Evolutionary conservation across 2,329 filamentous ascomycete genomes (phyloP).

Genomic region (Trichoderma endophyticum): DNA sequence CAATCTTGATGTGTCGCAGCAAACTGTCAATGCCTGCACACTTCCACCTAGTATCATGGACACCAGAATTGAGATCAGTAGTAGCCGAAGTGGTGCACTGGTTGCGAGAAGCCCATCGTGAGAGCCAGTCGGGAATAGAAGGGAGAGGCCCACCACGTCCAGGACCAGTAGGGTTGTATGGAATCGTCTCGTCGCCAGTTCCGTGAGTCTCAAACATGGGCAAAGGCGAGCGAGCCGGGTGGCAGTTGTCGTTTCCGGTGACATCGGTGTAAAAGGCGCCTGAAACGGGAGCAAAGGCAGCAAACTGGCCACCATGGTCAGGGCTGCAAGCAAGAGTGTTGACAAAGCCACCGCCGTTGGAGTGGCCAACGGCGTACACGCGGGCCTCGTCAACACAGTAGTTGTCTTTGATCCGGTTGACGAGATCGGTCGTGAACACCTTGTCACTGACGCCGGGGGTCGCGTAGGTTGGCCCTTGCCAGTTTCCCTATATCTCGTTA

Average conservation of each 20-base stretch:
- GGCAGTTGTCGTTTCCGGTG: slow-evolving; percentile 28
- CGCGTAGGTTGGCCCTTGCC: slow-evolving; percentile 39
- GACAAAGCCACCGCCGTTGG: slow-evolving; percentile 46
- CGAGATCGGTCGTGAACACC: slow-evolving; percentile 43
- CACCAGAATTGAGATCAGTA: slow-evolving; percentile 13
- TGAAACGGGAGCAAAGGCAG: slow-evolving; percentile 41
- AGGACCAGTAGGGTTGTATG: slow-evolving; percentile 39
- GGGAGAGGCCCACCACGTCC: slow-evolving; percentile 43
- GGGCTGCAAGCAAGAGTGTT: slow-evolving; percentile 41
- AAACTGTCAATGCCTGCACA: slow-evolving; percentile 20
- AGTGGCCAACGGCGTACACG: slow-evolving; percentile 43
- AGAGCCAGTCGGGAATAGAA: slow-evolving; percentile 39
- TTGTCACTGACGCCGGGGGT: slow-evolving; percentile 37
- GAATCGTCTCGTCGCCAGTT: slow-evolving; percentile 44
- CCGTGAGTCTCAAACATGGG: slow-evolving; percentile 52
- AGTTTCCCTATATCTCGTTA: slow-evolving; percentile 31
- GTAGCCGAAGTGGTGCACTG: slow-evolving; percentile 15
- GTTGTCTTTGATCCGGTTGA: slow-evolving; percentile 36
- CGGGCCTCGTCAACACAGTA: slow-evolving; percentile 41
- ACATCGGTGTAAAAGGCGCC: slow-evolving; percentile 43
- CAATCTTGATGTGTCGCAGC: slow-evolving; percentile 23
- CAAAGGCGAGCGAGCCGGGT: slow-evolving; percentile 39
- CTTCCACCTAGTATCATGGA: slow-evolving; percentile 20
- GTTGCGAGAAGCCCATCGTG: slow-evolving; percentile 36
- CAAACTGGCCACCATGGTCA: slow-evolving; percentile 36